Conservation (phyloP, 2,329 filamentous ascomycete genomes). For the Claviceps maximensis region DNA sequence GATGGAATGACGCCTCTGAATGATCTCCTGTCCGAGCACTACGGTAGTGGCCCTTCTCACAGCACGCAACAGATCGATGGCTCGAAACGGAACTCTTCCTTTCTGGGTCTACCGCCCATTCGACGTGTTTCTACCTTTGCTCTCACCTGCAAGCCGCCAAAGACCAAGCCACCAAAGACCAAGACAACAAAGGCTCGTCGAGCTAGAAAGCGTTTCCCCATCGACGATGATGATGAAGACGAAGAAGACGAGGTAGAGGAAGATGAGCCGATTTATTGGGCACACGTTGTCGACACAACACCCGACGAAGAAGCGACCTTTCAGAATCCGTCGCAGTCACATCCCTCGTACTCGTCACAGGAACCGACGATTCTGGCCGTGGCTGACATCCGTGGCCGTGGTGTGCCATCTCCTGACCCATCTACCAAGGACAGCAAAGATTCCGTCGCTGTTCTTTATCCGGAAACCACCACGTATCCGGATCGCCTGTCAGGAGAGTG, state of each 20-base stretch:
- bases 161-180: no score
- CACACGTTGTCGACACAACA: background rate
- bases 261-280: background rate
- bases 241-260: background rate
- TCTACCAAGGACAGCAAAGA: background rate
- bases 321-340: background rate
- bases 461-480: background rate
- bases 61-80: conserved; percentile 10
- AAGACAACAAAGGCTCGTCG: conserved; percentile 13
- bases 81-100: conserved; percentile 35
- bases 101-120: conserved; percentile 45
- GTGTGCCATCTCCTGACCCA: background rate
- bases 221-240: conserved; percentile 20
- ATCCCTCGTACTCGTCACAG: background rate
- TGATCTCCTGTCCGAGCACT: conserved; percentile 3
- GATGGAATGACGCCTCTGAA: background rate
- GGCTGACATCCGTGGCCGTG: background rate
- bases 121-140: conserved; percentile 44
- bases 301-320: background rate
- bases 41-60: conserved; percentile 6
- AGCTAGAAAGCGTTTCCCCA: conserved; percentile 19
- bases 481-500: background rate
- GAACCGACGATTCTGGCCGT: background rate
- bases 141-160: conserved; percentile 17
- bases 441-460: background rate